A percentile compares a stretch with the other conserved stretches of the same genome.
These are phyloP conservation scores for Teratosphaeria pseudoeucalypti DNA, from an alignment of 2,329 filamentous ascomycete genomes.

Conservation along the genomic window DNA sequence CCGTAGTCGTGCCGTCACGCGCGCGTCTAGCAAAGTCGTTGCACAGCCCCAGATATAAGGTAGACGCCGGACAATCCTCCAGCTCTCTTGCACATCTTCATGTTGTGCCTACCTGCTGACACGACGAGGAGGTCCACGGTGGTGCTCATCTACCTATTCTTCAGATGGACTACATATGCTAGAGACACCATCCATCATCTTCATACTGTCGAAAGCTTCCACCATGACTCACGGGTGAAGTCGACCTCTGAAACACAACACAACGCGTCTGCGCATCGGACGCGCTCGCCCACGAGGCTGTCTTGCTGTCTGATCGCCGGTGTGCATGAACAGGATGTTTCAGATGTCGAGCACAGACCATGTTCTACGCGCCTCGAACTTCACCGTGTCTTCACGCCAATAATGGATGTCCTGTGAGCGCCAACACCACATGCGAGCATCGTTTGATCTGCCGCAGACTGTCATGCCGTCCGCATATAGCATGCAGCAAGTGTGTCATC, in stretches of 20 bases:
- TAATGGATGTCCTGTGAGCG: slow-evolving; percentile 5
- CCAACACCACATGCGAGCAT: slow-evolving; percentile 6
- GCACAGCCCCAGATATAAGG: not conserved
- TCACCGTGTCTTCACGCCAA: slow-evolving; percentile 1
- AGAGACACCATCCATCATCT: not conserved
- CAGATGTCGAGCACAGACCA: slow-evolving; percentile 4
- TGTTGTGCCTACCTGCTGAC: not conserved
- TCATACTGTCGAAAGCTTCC: slow-evolving; percentile 2
- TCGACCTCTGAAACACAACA: slow-evolving; percentile 4
- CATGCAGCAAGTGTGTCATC: slow-evolving; percentile 20
- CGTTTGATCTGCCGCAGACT: not conserved
- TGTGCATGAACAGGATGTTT: slow-evolving; percentile 1
- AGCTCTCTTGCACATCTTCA: not conserved
- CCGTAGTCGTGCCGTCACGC: slow-evolving; percentile 9
- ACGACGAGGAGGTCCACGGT: not conserved
- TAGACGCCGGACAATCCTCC: not conserved
- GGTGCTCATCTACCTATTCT: not conserved
- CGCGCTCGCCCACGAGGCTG: not conserved
- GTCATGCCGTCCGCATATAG: slow-evolving; percentile 4
- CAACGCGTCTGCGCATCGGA: too few species aligned
- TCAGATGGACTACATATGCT: not conserved
- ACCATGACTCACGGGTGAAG: slow-evolving; percentile 10
- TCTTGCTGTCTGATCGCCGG: slow-evolving; percentile 6
- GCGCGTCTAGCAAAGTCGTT: slow-evolving; percentile 9
- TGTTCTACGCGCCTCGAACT: slow-evolving; percentile 7